phyloP scores from a whole-genome alignment of 225 moss, liverwort and hornwort species.

The Physcomitrellopsis africana region DNA sequence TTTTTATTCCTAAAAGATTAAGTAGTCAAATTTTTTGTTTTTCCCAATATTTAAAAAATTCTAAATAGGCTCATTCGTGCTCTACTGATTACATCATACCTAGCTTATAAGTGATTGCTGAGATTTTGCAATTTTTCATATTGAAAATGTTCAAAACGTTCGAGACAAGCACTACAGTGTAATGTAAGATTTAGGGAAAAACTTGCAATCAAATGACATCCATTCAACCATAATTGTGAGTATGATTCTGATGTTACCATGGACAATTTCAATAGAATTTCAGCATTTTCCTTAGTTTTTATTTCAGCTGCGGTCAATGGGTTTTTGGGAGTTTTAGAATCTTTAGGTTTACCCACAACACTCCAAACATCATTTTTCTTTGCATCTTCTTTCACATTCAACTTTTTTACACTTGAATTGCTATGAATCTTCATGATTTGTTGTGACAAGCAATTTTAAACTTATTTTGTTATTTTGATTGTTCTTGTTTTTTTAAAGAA shows the following conservation, averaged over 20 bases:
- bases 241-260: slow-evolving; percentile 7
- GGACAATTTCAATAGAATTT: slow-evolving; percentile 32
- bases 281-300: slow-evolving; percentile 32
- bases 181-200: not conserved
- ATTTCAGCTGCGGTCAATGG: not conserved
- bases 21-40: no score
- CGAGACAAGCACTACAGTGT: not conserved
- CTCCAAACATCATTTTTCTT: slow-evolving; percentile 23
- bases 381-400: slow-evolving; percentile 38
- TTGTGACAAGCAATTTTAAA: no score
- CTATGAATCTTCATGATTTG: not conserved
- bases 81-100: no score
- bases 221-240: not conserved
- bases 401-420: slow-evolving; percentile 27
- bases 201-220: not conserved
- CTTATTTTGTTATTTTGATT: no score
- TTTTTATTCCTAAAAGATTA: no score
- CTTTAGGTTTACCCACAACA: slow-evolving; percentile 29
- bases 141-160: no score
- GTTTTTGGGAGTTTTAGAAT: slow-evolving; percentile 34
- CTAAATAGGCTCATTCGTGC: no score
- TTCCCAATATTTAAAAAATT: no score
- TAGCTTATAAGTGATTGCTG: no score
- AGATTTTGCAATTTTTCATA: no score
- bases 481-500: no score